Base-by-base conservation (phyloP, 176 grass and related monocot species). In the Pontederia paniculata region DNA sequence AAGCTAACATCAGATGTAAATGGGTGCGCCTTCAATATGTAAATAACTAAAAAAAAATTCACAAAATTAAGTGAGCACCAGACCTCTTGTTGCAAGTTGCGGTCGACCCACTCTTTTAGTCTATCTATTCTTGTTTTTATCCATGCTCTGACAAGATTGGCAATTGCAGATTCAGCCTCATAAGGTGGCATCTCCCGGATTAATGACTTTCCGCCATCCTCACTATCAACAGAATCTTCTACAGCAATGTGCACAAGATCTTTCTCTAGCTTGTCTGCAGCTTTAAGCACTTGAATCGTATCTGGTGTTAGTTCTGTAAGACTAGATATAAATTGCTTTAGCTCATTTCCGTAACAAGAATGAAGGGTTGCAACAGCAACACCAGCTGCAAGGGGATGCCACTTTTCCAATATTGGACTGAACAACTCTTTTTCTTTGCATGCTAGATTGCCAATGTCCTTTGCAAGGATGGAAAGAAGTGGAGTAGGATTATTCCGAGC, bases 171-270 rank as follows among this genome's bases (percentile, higher is more conserved):
- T 81, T 97, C 83, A 61, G 93, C 93, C 77, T 97, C 93, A 72
- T 87, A 97, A 71, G 93, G 93, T 14, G 83, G 93, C 93, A 97
- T 97, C 80, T 97, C 83, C 62, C 93, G 81, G 47, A 97, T 97
- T 48, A 97, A 52, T 73, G 86, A 89, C 49, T 97, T 97, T 52
- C 93, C 93, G 8, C 93, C 93, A 87, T 97, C 93, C 63, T 97
- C 93, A 61, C 93, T 97, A 78, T 97, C 86, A 67, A 97, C 93
- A 1, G 82, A 90, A 83, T 97, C 93, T 79, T 97, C 93, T 14
- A 97, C 93, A 48, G 93, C 93, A 76, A 97, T 88, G 68, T 80
- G 79, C 48, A 97, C 93, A 63, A 97, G 83, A 76, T 88, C 86
- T 62, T 97, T 79, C 79, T 97, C 93, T 58, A 97, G 78, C 62